Base-by-base conservation (phyloP, 208 protist species). In the Wallacemonas sp. region DNA sequence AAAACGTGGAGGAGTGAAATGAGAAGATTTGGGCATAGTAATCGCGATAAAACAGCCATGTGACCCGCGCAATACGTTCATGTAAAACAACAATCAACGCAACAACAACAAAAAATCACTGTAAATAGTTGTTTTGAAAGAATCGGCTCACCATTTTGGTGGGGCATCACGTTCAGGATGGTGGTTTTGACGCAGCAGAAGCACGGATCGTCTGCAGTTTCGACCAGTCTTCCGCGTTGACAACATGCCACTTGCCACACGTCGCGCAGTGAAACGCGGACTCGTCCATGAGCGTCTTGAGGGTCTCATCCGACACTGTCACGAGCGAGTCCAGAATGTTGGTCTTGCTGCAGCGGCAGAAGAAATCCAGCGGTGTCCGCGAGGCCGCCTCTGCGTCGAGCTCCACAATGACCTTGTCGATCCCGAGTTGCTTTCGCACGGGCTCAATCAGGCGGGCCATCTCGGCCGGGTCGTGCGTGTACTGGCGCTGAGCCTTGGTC, bases 361-460 rank as follows among this genome's bases (percentile, higher is more conserved):
- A 90, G 61, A 90, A 95, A 62, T 95, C 85, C 1, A 95, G 32
- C 29, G 75, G 72, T 24, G 83, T 85, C 26, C 89, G 85, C 58
- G 61, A 61, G 16, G 75, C 41, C 23, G 71, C 71, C 9, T 63
- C 43, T 8, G 61, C 62, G 16, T 80, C 76, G 9, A 92, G 70
- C 0, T 49, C 43, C 6, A 88, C 29, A 11, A 36, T 17, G 6
- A 78, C 19, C 19, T 80, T 66, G 26, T 57, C 46, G 12, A 88
- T 46, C 21, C 72, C 72, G 3, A 91, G 32, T 27, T 67, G 14
- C 12, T 32, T 41, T 16, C 89, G 83, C 24, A 91, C 38, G 1
- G 72, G 79, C 41, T 88, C 79, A 21, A 95, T 72, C 14, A 76
- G 39, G 11, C 60, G 68, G 0, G 78, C 81, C 26, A 88, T 74